These are phyloP conservation scores for Straminergon stramineum DNA, from an alignment of 225 moss, liverwort and hornwort genomes.

Conservation along the genomic window DNA sequence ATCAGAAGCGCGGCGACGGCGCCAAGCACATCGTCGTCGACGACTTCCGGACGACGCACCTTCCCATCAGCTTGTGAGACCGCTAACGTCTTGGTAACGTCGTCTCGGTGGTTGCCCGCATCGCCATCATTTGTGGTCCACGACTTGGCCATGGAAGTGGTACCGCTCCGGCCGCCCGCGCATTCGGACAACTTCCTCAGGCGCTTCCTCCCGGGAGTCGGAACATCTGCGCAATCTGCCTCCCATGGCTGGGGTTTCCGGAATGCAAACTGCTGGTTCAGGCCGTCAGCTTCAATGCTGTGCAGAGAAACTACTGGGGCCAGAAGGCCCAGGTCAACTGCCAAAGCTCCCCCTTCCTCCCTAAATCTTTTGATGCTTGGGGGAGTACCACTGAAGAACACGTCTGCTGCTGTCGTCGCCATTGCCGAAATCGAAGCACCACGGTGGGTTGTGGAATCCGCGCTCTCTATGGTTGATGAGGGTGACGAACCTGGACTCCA, in stretches of 20 bases:
- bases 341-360: not conserved
- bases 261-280: not conserved
- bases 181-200: constrained; percentile 23
- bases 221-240: not conserved
- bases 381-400: not conserved
- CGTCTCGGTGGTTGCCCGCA: not conserved
- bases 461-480: constrained; percentile 6
- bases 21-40: not conserved
- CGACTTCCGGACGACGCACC: not conserved
- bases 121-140: constrained; percentile 1
- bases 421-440: not conserved
- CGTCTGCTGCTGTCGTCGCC: not conserved
- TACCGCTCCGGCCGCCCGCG: not conserved
- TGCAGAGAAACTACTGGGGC: not conserved
- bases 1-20: constrained; percentile 1
- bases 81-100: constrained; percentile 1
- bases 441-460: not conserved
- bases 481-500: constrained; percentile 1
- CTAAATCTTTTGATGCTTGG: not conserved
- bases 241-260: not conserved
- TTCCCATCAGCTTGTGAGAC: not conserved
- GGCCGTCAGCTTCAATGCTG: not conserved
- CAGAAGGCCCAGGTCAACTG: constrained; percentile 19
- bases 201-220: constrained; percentile 9
- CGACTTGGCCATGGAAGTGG: constrained; percentile 3